Evolutionary conservation across 129 eudicot genomes (phyloP), one percentile per base, ranked within the genome.

Genomic region (Escallonia herrerae): DNA sequence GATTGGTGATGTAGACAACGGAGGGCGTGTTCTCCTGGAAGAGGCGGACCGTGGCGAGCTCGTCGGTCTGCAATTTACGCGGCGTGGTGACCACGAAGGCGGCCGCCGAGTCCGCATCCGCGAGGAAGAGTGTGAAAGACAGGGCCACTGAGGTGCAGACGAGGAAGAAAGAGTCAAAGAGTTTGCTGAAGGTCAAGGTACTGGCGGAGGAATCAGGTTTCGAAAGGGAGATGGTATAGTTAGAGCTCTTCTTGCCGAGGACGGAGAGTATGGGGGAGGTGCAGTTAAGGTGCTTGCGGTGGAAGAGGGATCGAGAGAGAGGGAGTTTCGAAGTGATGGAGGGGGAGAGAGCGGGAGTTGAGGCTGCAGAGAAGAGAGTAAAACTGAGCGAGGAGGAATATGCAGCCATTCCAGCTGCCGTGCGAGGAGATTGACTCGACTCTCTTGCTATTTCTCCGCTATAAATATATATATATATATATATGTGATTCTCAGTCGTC

Each of bases 1-100:
- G 87, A 70, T 91, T 91, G 15, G 98, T 91, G 65, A 91, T 87
- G 65, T 91, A 82, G n/a, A 91, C 98, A 73, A 91, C 98, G 58
- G 98, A 91, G 65, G 98, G 98, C 47, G 98, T 91, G 61, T 91
- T 91, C 56, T 91, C 96, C 79, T 91, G 91, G 58, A 91, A 91
- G 12, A 91, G 83, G 5, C 91, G 89, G 68, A 91, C 98, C 7
- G 98, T 87, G 58, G 96, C 95, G 3, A 91, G 85, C 77, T 91
- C 98, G 73, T 91, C 98, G 43, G 89, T 75, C 78, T 91, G 98
- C 82, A 91, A 72, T 62, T 87, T 91, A 70, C 76, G 60, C 8
- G 95, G 82, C 40, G 89, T 71, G 11, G 91, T 77, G 15, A 85
- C 91, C 6, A 93, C 98, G 63, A 93, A 93, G 4, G 96, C 98